Percentiles rank a stretch among this genome's conserved stretches.
phyloP scores from a whole-genome alignment of 2,329 filamentous ascomycete species.

The Huntiella bhutanensis region DNA sequence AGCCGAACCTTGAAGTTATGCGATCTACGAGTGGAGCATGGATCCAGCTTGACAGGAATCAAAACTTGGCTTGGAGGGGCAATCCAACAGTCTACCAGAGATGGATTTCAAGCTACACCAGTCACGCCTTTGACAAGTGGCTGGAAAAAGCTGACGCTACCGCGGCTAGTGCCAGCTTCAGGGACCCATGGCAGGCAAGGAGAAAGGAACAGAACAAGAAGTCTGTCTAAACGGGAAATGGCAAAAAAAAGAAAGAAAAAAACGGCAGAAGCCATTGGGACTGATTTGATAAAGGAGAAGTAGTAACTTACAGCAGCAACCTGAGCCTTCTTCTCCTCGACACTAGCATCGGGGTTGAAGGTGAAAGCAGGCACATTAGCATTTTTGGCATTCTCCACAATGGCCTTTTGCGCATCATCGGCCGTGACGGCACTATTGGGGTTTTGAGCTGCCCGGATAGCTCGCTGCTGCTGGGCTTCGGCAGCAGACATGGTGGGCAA shows the following conservation, averaged over 20 bases:
- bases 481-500: conserved; percentile 16
- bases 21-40: neutral
- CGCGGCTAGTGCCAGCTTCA: too few relatives aligned
- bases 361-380: conserved; percentile 64
- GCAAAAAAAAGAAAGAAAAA: neutral
- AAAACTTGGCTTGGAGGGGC: too few relatives aligned
- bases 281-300: neutral
- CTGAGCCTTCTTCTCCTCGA: conserved; percentile 69
- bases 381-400: conserved; percentile 60
- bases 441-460: conserved; percentile 57
- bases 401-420: conserved; percentile 50
- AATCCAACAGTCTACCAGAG: too few relatives aligned
- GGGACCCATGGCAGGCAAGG: neutral
- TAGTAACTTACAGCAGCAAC: conserved; percentile 46
- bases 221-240: too few relatives aligned
- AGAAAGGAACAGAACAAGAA: conserved; percentile 6
- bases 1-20: neutral
- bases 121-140: neutral
- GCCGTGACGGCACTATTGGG: conserved; percentile 48
- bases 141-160: conserved; percentile 9
- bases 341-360: conserved; percentile 71
- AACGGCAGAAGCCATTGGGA: too few relatives aligned
- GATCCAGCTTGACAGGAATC: neutral
- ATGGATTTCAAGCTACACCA: too few relatives aligned
- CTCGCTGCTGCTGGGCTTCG: conserved; percentile 69